phyloP scores from a whole-genome alignment of 75 land plant species.

The Adiantum capillusveneris region DNA sequence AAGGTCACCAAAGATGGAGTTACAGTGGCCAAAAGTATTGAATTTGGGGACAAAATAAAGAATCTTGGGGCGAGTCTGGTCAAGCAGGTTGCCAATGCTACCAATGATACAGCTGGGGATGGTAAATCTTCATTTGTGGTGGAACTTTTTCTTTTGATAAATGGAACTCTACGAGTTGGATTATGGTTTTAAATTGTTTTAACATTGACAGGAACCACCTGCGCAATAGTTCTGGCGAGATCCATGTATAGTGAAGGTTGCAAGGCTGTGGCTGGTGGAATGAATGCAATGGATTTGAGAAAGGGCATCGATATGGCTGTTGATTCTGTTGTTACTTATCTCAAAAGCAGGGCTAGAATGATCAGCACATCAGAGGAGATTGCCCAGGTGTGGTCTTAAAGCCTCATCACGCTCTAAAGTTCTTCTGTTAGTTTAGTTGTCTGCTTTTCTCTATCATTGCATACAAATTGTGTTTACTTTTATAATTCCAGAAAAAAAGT shows the following conservation, averaged over 20 bases:
- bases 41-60: conserved; percentile 65
- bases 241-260: conserved; percentile 12
- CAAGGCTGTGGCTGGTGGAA: conserved; percentile 9
- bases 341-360: conserved; percentile 6
- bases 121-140: conserved; percentile 46
- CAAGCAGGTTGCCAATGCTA: conserved; percentile 89
- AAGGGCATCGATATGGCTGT: conserved; percentile 11
- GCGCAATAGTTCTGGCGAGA: conserved; percentile 4
- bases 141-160: too few relatives aligned
- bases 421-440: too few relatives aligned
- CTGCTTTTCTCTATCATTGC: too few relatives aligned
- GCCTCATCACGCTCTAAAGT: too few relatives aligned
- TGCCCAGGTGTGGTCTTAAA: conserved; percentile 5
- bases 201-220: conserved; percentile 9
- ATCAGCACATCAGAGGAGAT: conserved; percentile 16
- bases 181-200: too few relatives aligned
- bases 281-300: conserved; percentile 17
- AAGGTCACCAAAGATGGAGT: conserved; percentile 94
- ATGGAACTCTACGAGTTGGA: too few relatives aligned
- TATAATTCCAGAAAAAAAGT: too few relatives aligned
- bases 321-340: conserved; percentile 7
- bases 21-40: conserved; percentile 77
- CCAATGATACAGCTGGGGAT: conserved; percentile 87
- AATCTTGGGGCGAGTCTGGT: conserved; percentile 83
- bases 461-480: too few relatives aligned